Base-by-base conservation (phyloP, 1,139 yeast genomes). In the Hyphopichia burtonii region DNA sequence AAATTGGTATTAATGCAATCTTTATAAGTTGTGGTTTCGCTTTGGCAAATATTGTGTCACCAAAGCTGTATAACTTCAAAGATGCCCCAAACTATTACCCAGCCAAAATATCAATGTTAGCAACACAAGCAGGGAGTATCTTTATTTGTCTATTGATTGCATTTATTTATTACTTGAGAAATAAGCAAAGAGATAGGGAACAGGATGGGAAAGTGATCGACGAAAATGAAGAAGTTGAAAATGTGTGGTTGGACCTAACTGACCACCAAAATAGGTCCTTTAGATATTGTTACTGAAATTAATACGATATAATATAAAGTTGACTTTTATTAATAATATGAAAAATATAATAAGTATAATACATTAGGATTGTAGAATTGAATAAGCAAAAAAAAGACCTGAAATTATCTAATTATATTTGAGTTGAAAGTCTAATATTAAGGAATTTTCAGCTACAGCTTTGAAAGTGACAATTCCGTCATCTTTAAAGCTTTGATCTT, bases 21-120 rank as follows among this genome's bases (percentile, higher is more conserved):
- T 39, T 36, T 37, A 43, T 44, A 41, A 47, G 50, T 40, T 40
- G 48, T 38, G 56, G 55, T 15, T 53, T 52, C 44, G 53, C 57
- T 20, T 17, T 35, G 15, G 37, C 31, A 9, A 35, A 35, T 18
- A 35, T 35, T 16, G 20, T 35, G 9, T 35, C 37, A 7, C 37
- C 37, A 15, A 35, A 25, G 17, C 25, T 27, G 25, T 35, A 35
- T 16, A 35, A 27, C 9, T 7, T 25, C 14, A 16, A 15, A 25
- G 37, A 35, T 27, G 41, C 34, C 10, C 39, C 38, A 4, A 16
- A 35, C 18, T 45, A 42, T 33, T 35, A 36, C 12, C 41, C 47
- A 12, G 48, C 47, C 7, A 44, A 45, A 27, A 36, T 43, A 3
- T 41, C 41, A n/a, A 41, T 45, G 46, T 32, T 41, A 16, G 46